A percentile compares a stretch with the other conserved stretches of the same genome.
These are phyloP conservation scores for Jamesozyma gamospora DNA, from an alignment of 805 yeast species.

Conservation along the genomic window DNA sequence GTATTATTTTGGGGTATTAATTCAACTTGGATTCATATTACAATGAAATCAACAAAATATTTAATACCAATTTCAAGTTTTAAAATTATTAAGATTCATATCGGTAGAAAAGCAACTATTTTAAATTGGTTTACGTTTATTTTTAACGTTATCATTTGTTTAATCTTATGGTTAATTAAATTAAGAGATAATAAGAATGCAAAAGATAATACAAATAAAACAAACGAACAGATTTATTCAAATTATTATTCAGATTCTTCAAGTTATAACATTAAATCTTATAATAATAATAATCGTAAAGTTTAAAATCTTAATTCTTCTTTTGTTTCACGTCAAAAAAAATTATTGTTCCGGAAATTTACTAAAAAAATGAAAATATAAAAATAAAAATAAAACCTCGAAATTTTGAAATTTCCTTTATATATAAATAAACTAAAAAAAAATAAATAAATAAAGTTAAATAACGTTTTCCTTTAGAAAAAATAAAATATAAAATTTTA, in stretches of 20 bases:
- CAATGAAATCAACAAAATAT: constrained; percentile 35
- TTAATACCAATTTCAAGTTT: constrained; percentile 43
- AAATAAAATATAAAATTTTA: too few species aligned
- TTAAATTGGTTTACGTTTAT: constrained; percentile 55
- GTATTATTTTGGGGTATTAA: constrained; percentile 54
- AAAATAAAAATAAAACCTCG: too few species aligned
- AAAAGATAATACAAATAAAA: not conserved
- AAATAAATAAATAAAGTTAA: too few species aligned
- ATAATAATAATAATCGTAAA: too few species aligned
- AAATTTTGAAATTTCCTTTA: too few species aligned
- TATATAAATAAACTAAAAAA: too few species aligned
- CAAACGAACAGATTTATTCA: too few species aligned
- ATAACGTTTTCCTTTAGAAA: too few species aligned
- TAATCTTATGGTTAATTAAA: constrained; percentile 31
- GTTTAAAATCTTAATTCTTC: too few species aligned
- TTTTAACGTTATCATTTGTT: constrained; percentile 34
- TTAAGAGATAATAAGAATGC: constrained; percentile 20
- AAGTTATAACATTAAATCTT: not conserved
- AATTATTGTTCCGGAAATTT: too few species aligned
- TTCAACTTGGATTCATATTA: constrained; percentile 54
- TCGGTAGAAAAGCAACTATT: constrained; percentile 44
- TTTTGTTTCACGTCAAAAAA: too few species aligned
- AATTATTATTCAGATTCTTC: constrained; percentile 2
- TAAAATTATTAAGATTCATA: constrained; percentile 34
- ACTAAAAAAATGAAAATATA: too few species aligned